A percentile compares a stretch with the other conserved stretches of the same genome.
Evolutionary conservation across 2,329 filamentous ascomycete genomes (phyloP).

Genomic region (Aspergillus transmontanensis): DNA sequence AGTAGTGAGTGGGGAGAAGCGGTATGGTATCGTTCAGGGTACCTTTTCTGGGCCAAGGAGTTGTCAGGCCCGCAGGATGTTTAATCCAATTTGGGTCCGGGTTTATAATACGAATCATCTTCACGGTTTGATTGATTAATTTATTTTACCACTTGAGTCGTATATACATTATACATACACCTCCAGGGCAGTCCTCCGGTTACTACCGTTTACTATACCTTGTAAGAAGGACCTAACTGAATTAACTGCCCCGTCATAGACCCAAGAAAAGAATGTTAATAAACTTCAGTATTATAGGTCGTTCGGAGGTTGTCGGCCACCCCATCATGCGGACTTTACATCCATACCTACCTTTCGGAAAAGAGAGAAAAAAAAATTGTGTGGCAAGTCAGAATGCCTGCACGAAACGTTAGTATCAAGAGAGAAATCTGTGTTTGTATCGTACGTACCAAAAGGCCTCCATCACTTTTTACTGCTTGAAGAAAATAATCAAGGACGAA

Average conservation of each 20-base stretch:
- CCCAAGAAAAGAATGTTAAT: background rate
- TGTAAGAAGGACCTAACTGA: background rate
- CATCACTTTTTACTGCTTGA: conserved; percentile 11
- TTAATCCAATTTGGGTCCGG: conserved; percentile 8
- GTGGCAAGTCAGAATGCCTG: background rate
- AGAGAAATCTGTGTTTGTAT: background rate
- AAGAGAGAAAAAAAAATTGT: background rate
- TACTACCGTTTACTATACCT: background rate
- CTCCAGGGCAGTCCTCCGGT: background rate
- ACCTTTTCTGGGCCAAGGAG: conserved; percentile 21
- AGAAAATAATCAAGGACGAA: conserved; percentile 17
- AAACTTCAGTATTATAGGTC: background rate
- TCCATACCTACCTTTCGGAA: background rate
- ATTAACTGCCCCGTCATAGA: background rate
- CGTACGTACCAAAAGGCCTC: background rate
- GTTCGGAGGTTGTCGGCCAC: background rate
- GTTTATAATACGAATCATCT: conserved; percentile 11
- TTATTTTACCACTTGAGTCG: conserved; percentile 3
- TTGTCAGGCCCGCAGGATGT: conserved; percentile 18
- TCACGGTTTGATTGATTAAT: conserved; percentile 5
- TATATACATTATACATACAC: background rate
- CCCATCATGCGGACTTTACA: conserved; percentile 1
- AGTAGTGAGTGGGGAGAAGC: conserved; percentile 19
- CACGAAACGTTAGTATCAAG: background rate
- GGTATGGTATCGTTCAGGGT: conserved; percentile 25